Percentiles rank a stretch among this genome's conserved stretches.
These are phyloP conservation scores for Diplodia scrobiculata DNA, from an alignment of 2,329 filamentous ascomycete species.

Conservation along the genomic window DNA sequence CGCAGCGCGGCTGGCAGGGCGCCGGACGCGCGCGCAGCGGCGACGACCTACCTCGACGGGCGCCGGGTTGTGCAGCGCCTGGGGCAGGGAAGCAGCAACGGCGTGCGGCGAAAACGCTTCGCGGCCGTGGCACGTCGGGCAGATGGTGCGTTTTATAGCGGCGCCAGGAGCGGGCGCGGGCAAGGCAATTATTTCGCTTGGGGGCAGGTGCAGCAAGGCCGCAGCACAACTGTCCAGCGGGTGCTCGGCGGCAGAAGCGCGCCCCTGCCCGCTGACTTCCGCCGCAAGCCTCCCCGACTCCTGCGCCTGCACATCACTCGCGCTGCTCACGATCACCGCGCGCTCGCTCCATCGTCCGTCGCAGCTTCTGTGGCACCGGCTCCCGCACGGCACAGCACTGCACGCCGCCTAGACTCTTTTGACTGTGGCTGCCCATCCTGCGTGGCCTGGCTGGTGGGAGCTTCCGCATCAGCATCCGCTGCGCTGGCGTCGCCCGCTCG, in stretches of 20 bases:
- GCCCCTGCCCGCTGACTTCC: conserved; percentile 24
- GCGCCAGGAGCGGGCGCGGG: conserved; percentile 6
- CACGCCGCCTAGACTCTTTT: conserved; percentile 29
- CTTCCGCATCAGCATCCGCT: conserved; percentile 32
- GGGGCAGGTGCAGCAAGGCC: conserved; percentile 23
- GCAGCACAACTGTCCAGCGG: conserved; percentile 17
- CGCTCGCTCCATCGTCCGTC: conserved; percentile 29
- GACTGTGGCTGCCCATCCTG: conserved; percentile 30
- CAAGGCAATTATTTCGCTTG: conserved; percentile 27
- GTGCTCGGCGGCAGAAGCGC: conserved; percentile 2
- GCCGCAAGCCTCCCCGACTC: conserved; percentile 25
- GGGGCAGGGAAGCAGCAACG: neutral
- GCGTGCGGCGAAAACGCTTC: conserved; percentile 22
- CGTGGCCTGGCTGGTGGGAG: conserved; percentile 28
- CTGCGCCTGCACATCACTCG: conserved; percentile 22
- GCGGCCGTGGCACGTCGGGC: conserved; percentile 23
- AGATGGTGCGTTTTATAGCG: conserved; percentile 24
- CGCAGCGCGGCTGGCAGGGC: neutral
- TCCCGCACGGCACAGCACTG: conserved; percentile 28
- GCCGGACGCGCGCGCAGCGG: neutral
- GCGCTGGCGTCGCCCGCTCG: conserved; percentile 27
- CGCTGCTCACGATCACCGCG: conserved; percentile 22
- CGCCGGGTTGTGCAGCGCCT: neutral
- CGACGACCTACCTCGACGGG: neutral
- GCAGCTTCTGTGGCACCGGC: conserved; percentile 31